phyloP scores from a whole-genome alignment of 176 grass and related monocot species.

The Cocos nucifera region DNA sequence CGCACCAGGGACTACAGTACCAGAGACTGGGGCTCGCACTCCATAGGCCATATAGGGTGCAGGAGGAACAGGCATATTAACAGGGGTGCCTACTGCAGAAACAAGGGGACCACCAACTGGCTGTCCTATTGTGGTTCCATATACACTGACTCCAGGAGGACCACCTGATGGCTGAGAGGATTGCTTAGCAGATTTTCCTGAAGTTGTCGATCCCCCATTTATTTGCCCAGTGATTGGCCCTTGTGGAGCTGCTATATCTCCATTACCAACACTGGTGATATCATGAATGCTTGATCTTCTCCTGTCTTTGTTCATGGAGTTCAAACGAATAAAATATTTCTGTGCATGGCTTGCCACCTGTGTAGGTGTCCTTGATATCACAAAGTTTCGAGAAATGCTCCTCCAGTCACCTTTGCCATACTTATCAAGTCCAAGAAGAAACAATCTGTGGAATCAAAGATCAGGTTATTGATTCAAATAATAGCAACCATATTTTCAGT shows the following conservation, averaged over 20 bases:
- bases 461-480: not conserved
- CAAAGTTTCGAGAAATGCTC: conserved; percentile 94
- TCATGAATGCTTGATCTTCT: conserved; percentile 89
- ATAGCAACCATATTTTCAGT: no score
- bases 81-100: conserved; percentile 80
- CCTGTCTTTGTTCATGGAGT: conserved; percentile 88
- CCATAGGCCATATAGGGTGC: conserved; percentile 68
- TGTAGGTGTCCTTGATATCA: conserved; percentile 91
- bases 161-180: conserved; percentile 35
- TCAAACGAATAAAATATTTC: conserved; percentile 90
- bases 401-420: conserved; percentile 97
- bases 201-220: conserved; percentile 32
- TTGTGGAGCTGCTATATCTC: conserved; percentile 38
- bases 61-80: conserved; percentile 44
- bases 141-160: conserved; percentile 37
- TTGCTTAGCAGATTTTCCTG: conserved; percentile 44
- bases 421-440: conserved; percentile 93
- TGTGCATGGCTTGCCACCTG: conserved; percentile 94
- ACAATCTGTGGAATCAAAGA: conserved; percentile 48
- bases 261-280: conserved; percentile 68
- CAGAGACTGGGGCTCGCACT: conserved; percentile 37
- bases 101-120: conserved; percentile 62
- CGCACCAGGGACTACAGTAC: conserved; percentile 46
- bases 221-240: conserved; percentile 64
- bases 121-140: conserved; percentile 76